Conservation (phyloP, 352 stramenopile genomes). For the Blastocystis sp. region DNA sequence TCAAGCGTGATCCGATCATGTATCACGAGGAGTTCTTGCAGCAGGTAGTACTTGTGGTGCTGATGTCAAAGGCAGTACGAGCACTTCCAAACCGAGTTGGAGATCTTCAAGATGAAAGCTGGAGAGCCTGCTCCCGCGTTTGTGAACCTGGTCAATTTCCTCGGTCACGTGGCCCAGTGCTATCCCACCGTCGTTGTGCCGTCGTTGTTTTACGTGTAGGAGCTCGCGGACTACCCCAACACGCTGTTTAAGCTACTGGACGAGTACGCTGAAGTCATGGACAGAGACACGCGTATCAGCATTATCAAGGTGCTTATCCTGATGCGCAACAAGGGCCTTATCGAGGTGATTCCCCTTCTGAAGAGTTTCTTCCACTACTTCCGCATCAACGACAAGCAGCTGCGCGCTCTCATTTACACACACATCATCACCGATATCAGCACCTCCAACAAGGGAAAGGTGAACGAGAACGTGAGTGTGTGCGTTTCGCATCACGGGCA, state of each 20-base stretch:
- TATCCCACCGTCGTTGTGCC: slow-evolving; percentile 74
- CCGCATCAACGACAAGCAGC: slow-evolving; percentile 88
- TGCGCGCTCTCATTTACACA: slow-evolving; percentile 87
- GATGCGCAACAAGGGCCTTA: slow-evolving; percentile 87
- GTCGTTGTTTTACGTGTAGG: slow-evolving; percentile 70
- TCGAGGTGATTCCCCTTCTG: slow-evolving; percentile 85
- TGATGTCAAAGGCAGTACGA: slow-evolving; percentile 72
- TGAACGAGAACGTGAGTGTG: slow-evolving; percentile 78
- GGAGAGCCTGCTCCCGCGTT: slow-evolving; percentile 86
- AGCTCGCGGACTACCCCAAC: slow-evolving; percentile 81
- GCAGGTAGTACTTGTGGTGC: slow-evolving; percentile 76
- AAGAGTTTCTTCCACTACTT: slow-evolving; percentile 95
- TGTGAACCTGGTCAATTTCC: slow-evolving; percentile 91
- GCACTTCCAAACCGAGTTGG: slow-evolving; percentile 90
- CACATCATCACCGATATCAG: slow-evolving; percentile 92
- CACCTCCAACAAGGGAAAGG: slow-evolving; percentile 82
- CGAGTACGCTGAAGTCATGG: slow-evolving; percentile 82
- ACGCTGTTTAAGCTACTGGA: slow-evolving; percentile 87
- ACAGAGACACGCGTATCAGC: slow-evolving; percentile 85
- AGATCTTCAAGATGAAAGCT: slow-evolving; percentile 88
- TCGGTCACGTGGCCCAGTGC: slow-evolving; percentile 85
- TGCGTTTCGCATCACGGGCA: slow-evolving; percentile 69
- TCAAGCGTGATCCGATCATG: slow-evolving; percentile 90
- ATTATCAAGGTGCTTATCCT: slow-evolving; percentile 90
- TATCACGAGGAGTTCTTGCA: slow-evolving; percentile 96